These are phyloP conservation scores for Colletotrichum acutatum DNA, from an alignment of 2,329 filamentous ascomycete genomes.

Conservation along the genomic window DNA sequence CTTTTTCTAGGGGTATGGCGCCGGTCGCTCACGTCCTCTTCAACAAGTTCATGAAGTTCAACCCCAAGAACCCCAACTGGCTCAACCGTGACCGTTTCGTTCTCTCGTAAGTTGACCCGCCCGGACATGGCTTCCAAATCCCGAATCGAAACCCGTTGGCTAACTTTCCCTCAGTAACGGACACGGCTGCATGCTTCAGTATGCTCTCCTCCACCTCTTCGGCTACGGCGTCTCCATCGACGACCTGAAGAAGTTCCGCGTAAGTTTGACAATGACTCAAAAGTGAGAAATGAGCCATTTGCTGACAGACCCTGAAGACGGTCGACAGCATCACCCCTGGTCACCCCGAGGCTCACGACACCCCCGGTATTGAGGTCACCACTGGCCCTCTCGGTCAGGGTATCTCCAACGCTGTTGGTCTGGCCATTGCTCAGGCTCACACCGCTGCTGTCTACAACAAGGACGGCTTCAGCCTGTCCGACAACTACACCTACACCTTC, in stretches of 20 bases:
- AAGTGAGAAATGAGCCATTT: background rate
- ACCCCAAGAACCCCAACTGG: slow-evolving; percentile 99
- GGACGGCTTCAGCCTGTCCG: slow-evolving; percentile 87
- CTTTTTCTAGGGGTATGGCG: slow-evolving; percentile 76
- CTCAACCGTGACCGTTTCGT: slow-evolving; percentile 98
- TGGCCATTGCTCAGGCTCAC: slow-evolving; percentile 96
- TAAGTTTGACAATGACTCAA: slow-evolving; percentile 62
- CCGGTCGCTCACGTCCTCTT: slow-evolving; percentile 96
- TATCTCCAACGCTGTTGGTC: slow-evolving; percentile 96
- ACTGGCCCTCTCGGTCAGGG: slow-evolving; percentile 98
- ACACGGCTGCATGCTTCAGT: slow-evolving; percentile 99
- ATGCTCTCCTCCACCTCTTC: slow-evolving; percentile 96
- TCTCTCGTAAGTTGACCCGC: slow-evolving; percentile 82
- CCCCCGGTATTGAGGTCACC: slow-evolving; percentile 96
- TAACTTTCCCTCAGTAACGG: slow-evolving; percentile 77
- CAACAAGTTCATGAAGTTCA: slow-evolving; percentile 99
- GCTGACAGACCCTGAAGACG: slow-evolving; percentile 46
- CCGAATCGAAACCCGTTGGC: background rate
- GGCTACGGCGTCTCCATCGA: slow-evolving; percentile 89
- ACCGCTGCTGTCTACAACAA: slow-evolving; percentile 95
- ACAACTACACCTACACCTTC: slow-evolving; percentile 98
- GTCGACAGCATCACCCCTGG: slow-evolving; percentile 86
- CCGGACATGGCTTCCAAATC: background rate
- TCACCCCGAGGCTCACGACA: slow-evolving; percentile 97
- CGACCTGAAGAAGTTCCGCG: slow-evolving; percentile 96